phyloP scores from a whole-genome alignment of 345 rosid species.

The Lepidium aucheri region DNA sequence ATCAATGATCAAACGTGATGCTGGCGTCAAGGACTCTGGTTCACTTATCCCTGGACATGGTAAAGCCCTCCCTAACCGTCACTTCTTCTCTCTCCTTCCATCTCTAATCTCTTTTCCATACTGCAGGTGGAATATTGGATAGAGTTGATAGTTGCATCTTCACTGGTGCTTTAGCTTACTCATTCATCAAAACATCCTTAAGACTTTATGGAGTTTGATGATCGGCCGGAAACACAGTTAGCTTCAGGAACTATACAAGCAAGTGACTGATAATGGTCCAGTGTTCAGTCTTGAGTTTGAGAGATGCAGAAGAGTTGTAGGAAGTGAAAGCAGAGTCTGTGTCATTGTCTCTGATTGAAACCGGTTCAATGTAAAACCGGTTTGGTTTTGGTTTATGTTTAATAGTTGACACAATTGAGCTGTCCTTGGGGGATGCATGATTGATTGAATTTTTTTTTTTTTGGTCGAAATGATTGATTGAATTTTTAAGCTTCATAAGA shows the following conservation, averaged over 20 bases:
- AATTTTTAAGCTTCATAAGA: not conserved
- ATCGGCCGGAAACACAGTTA: not conserved
- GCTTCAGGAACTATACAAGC: not conserved
- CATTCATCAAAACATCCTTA: slow-evolving; percentile 63
- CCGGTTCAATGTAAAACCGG: not conserved
- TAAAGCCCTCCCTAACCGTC: slow-evolving; percentile 15
- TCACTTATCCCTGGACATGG: slow-evolving; percentile 95
- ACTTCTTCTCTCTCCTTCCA: not conserved
- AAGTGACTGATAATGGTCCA: not conserved
- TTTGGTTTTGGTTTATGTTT: slow-evolving; percentile 5
- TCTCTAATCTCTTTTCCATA: not conserved
- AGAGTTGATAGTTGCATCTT: slow-evolving; percentile 88
- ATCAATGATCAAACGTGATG: slow-evolving; percentile 96
- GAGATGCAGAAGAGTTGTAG: not conserved
- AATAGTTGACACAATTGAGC: not conserved
- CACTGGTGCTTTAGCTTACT: slow-evolving; percentile 87
- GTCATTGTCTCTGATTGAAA: not conserved
- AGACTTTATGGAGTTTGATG: slow-evolving; percentile 71
- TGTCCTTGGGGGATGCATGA: not conserved
- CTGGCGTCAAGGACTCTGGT: slow-evolving; percentile 96
- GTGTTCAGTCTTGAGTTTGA: not conserved
- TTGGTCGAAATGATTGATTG: not conserved
- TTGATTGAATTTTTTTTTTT: too few relatives aligned
- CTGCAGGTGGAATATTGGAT: slow-evolving; percentile 80
- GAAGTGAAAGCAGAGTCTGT: slow-evolving; percentile 1